Evolutionary conservation across 140 eudicot species (phyloP).

Genomic region (Oenanthe javanica): DNA sequence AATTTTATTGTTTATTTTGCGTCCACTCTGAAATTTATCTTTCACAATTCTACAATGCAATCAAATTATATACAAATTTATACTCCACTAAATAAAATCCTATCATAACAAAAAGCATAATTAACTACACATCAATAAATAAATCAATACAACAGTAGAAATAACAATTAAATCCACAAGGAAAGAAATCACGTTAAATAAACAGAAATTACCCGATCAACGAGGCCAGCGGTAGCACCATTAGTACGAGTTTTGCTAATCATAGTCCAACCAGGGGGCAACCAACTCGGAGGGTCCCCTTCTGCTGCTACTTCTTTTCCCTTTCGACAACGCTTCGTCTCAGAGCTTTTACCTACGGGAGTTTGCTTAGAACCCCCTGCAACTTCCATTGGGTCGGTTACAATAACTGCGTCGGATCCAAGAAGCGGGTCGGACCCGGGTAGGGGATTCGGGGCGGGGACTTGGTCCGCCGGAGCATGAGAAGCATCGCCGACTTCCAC

Average conservation of each 20-base stretch:
- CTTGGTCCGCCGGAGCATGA: background rate
- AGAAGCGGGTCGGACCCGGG: background rate
- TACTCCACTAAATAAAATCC: too few species aligned
- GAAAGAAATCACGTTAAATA: too few species aligned
- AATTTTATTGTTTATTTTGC: too few species aligned
- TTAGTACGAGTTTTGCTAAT: background rate
- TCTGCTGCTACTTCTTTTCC: background rate
- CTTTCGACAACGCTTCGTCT: background rate
- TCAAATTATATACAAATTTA: too few species aligned
- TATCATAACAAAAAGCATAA: too few species aligned
- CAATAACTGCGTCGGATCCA: background rate
- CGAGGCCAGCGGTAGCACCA: background rate
- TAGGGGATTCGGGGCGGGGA: background rate
- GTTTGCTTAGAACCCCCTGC: background rate
- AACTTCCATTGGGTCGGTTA: background rate
- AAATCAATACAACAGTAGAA: too few species aligned
- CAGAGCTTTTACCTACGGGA: background rate
- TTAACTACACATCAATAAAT: too few species aligned
- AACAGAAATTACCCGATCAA: background rate
- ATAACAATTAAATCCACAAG: too few species aligned
- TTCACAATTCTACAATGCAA: too few species aligned
- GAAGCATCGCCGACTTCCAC: background rate
- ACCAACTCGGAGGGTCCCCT: background rate
- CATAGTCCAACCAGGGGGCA: background rate
- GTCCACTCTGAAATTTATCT: too few species aligned